Evolutionary conservation across 2,329 filamentous ascomycete species (phyloP), one percentile per base, ranked within the genome.

Genomic region (Epichloe amarillans): DNA sequence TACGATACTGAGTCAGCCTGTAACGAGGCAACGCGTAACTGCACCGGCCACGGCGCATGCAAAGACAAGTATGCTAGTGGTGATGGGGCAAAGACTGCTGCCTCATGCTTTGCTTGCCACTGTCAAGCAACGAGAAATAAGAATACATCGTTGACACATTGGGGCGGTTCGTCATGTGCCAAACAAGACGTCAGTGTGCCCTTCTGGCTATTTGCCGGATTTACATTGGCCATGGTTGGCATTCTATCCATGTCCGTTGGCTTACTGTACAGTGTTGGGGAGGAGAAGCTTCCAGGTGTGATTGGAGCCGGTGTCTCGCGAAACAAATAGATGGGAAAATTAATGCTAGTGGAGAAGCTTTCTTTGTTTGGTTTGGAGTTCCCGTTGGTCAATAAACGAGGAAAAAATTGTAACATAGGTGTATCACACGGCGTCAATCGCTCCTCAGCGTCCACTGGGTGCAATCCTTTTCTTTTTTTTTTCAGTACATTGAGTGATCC

Each of bases 271-370:
- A 83, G 73, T 55, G 86, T 97, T 61, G 93, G 91, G 36, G 80
- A 86, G 65, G 83, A 95, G 72, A 85, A 89, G 69, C 73, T 97
- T 56, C 93, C 93, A 0, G 89, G 89, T 59, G 91, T 98, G 8
- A 90, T 98, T 66, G 88, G 89, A n/a, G 93, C 93, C 46, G 93
- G 93, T 56, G 91, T 98, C 38, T 86, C 84, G 56, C 79, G 82
- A 52, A 75, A 82, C 36, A 88, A 83, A 67, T 79, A 62, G 49
- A 6, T 12, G 21, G 46, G 19, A 6, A 19, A 7, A 40, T 23
- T 6, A 44, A 3, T 17, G 17, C 14, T 2, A 21, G n/a, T 21
- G n/a, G 39, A 36, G 50, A 47, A 23, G 51, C 40, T 51, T 50
- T 42, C 53, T 45, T 50, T 51, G 42, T 50, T 53, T 41, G 53